Conservation (phyloP, 257 asterid genomes). For the Handroanthus guayacan region DNA sequence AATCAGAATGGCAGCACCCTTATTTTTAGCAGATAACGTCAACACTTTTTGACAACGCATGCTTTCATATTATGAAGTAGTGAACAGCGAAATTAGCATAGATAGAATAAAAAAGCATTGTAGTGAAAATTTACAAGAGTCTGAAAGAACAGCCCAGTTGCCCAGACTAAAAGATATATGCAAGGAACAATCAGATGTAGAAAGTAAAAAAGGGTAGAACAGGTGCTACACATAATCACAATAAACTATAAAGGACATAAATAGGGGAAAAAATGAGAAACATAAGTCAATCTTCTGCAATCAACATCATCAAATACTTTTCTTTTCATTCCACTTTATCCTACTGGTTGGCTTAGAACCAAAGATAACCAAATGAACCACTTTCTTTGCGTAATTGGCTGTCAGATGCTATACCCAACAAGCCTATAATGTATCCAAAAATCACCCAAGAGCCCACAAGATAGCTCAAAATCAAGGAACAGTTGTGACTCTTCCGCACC, state of each 20-base stretch:
- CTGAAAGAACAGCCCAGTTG: background rate
- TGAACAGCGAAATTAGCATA: background rate
- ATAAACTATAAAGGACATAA: background rate
- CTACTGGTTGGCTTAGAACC: background rate
- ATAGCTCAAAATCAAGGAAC: too few relatives aligned
- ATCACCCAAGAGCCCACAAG: too few relatives aligned
- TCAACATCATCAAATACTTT: background rate
- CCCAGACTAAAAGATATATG: slow-evolving; percentile 5
- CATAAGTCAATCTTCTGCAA: background rate
- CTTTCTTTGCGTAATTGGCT: background rate
- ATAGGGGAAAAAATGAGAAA: background rate
- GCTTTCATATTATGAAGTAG: background rate
- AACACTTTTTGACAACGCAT: background rate
- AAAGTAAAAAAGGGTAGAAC: background rate
- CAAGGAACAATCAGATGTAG: slow-evolving; percentile 6
- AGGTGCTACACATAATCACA: background rate
- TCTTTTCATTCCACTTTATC: background rate
- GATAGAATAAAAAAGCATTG: background rate
- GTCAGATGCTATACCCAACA: background rate
- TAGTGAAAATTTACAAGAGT: background rate
- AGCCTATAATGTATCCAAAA: background rate
- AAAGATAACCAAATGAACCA: background rate
- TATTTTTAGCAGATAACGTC: background rate
- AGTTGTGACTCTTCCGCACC: too few relatives aligned
- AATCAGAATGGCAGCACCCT: background rate